Conservation (phyloP, 306 rosid genomes). For the Datisca glomerata region DNA sequence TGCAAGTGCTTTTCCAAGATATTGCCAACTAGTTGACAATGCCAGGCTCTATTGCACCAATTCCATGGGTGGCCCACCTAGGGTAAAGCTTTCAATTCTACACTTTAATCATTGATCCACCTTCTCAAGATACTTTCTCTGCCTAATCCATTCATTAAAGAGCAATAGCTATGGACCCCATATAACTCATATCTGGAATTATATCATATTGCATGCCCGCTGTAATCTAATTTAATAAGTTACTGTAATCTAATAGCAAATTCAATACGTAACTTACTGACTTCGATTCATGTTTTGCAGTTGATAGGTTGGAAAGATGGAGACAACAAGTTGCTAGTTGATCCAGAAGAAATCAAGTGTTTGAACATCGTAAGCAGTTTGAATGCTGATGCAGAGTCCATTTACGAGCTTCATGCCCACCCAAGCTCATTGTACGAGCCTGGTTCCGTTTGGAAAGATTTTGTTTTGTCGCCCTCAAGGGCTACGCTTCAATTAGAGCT, state of each 20-base stretch:
- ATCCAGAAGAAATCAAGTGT: conserved; percentile 38
- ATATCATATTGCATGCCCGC: no score
- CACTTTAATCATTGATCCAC: no score
- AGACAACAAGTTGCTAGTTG: conserved; percentile 35
- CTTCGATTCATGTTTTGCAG: conserved; percentile 19
- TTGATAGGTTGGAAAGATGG: conserved; percentile 67
- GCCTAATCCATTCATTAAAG: no score
- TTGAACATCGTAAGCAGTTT: conserved; percentile 30
- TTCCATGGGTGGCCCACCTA: conserved; percentile 38
- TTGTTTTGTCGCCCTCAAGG: conserved; percentile 42
- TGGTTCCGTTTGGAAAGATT: conserved; percentile 55
- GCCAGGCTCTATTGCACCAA: conserved; percentile 65
- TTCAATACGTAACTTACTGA: no score
- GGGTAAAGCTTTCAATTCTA: conserved; percentile 31
- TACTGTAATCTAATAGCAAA: no score
- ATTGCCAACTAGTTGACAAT: conserved; percentile 71
- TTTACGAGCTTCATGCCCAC: conserved; percentile 47
- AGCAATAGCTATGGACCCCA: no score
- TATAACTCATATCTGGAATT: no score
- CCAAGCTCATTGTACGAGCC: conserved; percentile 22
- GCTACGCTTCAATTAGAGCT: conserved; percentile 32
- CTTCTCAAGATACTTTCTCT: no score
- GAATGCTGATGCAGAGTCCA: conserved; percentile 60
- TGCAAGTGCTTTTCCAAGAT: conserved; percentile 58
- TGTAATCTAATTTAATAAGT: no score